Evolutionary conservation across 805 yeast genomes (phyloP).

Genomic region (Ascoidea asiatica): DNA sequence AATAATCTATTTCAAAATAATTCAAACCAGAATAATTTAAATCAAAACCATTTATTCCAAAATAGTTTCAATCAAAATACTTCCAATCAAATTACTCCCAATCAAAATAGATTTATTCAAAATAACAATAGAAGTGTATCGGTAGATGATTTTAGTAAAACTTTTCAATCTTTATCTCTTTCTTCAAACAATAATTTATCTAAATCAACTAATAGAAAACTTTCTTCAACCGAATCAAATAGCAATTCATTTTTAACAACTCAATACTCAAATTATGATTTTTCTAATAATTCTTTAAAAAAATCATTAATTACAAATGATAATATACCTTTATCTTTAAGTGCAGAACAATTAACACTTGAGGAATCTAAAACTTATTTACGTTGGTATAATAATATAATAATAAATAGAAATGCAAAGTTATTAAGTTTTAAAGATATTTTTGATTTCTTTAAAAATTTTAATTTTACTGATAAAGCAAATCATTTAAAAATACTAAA

Average conservation of each 20-base stretch:
- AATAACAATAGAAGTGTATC: too few species aligned
- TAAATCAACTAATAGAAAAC: too few species aligned
- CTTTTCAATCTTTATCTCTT: neutral
- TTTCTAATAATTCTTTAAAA: neutral
- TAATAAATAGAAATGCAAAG: constrained; percentile 54
- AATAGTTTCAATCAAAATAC: neutral
- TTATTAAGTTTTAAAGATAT: constrained; percentile 65
- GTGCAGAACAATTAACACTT: constrained; percentile 52
- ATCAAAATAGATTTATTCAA: too few species aligned
- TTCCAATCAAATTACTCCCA: neutral
- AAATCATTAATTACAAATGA: neutral
- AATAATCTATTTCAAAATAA: neutral
- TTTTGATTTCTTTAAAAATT: constrained; percentile 66
- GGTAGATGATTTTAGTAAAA: too few species aligned
- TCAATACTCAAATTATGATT: too few species aligned
- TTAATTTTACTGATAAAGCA: constrained; percentile 40
- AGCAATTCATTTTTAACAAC: neutral
- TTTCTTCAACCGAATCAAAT: neutral
- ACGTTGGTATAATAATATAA: constrained; percentile 85
- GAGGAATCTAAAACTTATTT: constrained; percentile 78
- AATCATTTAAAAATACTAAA: constrained; percentile 32
- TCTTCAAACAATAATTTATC: neutral
- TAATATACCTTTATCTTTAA: constrained; percentile 45
- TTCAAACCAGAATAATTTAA: neutral
- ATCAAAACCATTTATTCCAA: too few species aligned